Evolutionary conservation across 331 rosid species (phyloP), one percentile per base, ranked within the genome.

Genomic region (Arachis monticola): DNA sequence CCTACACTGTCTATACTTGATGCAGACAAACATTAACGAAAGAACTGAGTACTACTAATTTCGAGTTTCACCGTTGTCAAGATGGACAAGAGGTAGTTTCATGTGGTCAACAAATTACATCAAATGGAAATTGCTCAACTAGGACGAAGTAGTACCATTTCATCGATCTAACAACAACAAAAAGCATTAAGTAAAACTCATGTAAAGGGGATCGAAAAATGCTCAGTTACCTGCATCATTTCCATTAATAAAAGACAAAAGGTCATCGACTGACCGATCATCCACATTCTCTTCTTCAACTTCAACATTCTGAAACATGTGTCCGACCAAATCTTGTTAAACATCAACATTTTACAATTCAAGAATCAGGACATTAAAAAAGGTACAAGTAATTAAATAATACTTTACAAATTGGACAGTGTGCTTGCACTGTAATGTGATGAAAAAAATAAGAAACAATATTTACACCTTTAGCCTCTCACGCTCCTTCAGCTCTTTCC

Each of bases 201-300:
- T 4, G 17, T 30, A 52, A 76, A 41, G 56, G 32, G 59, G 47
- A 64, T 30, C 3, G 13, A 55, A 50, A 11, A 2, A 46, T 55
- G 61, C 53, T 73, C 14, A 72, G 61, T 13, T 86, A 94, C 98
- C 96, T 85, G 80, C 82, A 45, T 83, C 85, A 77, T 86, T 86
- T 61, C 98, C 94, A 78, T 92, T 92, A 66, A 92, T 92, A 83
- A 87, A 92, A 75, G 98, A 87, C 82, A 92, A 77, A 6, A 92
- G 96, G 63, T 92, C 98, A 76, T 92, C 98, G 17, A 92, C 92
- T 2, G 98, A 85, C 56, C 98, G 90, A 55, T 88, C 90, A 80
- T 92, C 98, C 45, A 84, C 88, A 7, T 58, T 91, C 79, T 60
- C 76, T 81, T 69, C 92, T 83, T 88, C 94, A 35, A 72, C 75